Percentiles rank a stretch among this genome's conserved stretches.
Evolutionary conservation across 2,329 filamentous ascomycete genomes (phyloP).

Genomic region (Clonostachys byssicola): DNA sequence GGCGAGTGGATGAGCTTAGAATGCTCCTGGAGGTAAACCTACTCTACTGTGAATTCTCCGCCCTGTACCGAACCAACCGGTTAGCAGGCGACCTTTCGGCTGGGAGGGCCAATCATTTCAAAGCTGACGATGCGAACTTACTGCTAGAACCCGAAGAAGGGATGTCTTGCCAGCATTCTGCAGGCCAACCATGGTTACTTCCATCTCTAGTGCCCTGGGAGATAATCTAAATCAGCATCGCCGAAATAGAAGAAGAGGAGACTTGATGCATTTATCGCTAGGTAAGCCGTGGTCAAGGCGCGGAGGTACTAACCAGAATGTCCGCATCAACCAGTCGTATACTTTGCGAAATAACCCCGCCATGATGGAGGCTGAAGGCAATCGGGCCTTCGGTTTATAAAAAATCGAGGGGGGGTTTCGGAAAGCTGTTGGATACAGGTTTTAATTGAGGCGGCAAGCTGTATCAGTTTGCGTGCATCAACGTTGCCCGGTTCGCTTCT

Average conservation of each 20-base stretch:
- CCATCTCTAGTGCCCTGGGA: slow-evolving; percentile 89
- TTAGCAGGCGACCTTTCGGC: slow-evolving; percentile 1
- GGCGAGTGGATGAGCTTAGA: background rate
- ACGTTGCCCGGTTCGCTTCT: too few relatives aligned
- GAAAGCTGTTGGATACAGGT: too few relatives aligned
- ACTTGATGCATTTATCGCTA: too few relatives aligned
- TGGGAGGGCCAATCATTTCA: background rate
- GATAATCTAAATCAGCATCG: background rate
- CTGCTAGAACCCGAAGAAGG: slow-evolving; percentile 85
- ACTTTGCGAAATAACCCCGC: slow-evolving; percentile 88
- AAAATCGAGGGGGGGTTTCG: too few relatives aligned
- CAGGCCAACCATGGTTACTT: slow-evolving; percentile 97
- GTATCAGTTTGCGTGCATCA: too few relatives aligned
- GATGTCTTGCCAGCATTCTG: slow-evolving; percentile 99
- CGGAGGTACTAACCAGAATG: slow-evolving; percentile 75
- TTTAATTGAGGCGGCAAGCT: too few relatives aligned
- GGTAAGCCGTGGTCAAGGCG: background rate
- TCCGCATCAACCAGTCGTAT: slow-evolving; percentile 97
- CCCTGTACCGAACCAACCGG: slow-evolving; percentile 53
- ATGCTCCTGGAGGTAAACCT: slow-evolving; percentile 35
- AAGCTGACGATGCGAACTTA: slow-evolving; percentile 46
- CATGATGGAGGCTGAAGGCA: slow-evolving; percentile 49
- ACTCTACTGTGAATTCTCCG: slow-evolving; percentile 98
- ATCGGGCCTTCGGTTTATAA: too few relatives aligned
- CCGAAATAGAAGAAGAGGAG: background rate